Base-by-base conservation (phyloP, 768 basidiomycete genomes). In the Dacryopinax primogenitus region DNA sequence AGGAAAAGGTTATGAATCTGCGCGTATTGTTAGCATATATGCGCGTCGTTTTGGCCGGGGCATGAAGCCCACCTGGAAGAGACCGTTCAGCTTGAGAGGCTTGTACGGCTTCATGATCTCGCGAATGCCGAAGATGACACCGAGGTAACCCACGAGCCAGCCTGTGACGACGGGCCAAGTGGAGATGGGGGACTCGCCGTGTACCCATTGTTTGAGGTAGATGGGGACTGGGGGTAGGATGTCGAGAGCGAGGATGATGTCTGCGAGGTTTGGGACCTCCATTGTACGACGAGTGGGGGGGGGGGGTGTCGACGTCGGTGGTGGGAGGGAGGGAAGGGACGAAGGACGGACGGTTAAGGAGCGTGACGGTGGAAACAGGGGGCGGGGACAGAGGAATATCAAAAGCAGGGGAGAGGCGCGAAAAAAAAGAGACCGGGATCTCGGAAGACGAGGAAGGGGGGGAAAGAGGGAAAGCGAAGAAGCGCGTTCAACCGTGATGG, bases 1-100 rank as follows among this genome's bases (percentile, higher is more conserved):
- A 99, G 83, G 74, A 96, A 77, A 67, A 92, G 78, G 75, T 99
- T 99, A 79, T 99, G 96, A 39, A 77, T 67, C 73, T 70, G 69
- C 6, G n/a, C 61, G 61, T 18, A 15, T 15, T 9, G 41, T 44
- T 23, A 44, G 41, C 41, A 18, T 44, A 18, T 44, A 44, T 44
- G 41, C 7, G 18, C 41, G 18, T 44, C 23, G 16, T 6, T 18
- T 15, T 23, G 41, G 41, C 16, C 7, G 36, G 36, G 11, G 36
- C 6, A 44, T 15, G 41, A 23, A 3, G 41, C 66, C 51, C 34
- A 82, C 72, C 77, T 92, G 90, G 78, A 97, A 97, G 65, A 92
- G 81, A 66, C 81, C 75, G 67, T 86, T 90, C 71, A 96, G 85
- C 77, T 85, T 87, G 71, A 82, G 80, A 9, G 92, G 81, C 70